Percentiles rank a stretch among this genome's conserved stretches.
phyloP scores from a whole-genome alignment of 805 yeast species.

The Schwanniomyces polymorphus region DNA sequence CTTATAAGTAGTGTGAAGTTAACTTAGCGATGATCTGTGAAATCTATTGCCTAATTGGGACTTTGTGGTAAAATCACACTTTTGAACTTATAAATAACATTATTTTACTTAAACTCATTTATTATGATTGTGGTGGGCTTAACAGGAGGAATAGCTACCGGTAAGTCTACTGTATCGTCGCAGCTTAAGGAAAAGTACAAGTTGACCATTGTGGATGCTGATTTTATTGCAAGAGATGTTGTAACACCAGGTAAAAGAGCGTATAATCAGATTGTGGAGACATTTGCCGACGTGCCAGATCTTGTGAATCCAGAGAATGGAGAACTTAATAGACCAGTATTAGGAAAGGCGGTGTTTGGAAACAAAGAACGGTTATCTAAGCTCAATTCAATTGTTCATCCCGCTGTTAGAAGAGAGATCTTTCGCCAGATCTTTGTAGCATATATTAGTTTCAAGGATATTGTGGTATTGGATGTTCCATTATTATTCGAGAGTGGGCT shows the following conservation, averaged over 20 bases:
- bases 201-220: slow-evolving; percentile 82
- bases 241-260: slow-evolving; percentile 80
- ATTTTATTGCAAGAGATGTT: slow-evolving; percentile 79
- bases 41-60: neutral
- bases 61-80: neutral
- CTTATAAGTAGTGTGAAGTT: neutral
- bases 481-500: slow-evolving; percentile 79
- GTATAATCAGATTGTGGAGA: slow-evolving; percentile 59
- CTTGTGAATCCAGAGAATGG: slow-evolving; percentile 41
- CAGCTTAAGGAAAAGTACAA: slow-evolving; percentile 51
- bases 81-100: neutral
- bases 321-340: slow-evolving; percentile 63
- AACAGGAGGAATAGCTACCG: slow-evolving; percentile 98
- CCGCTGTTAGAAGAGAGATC: slow-evolving; percentile 76
- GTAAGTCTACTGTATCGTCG: slow-evolving; percentile 86
- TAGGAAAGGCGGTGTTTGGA: slow-evolving; percentile 80
- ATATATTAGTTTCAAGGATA: slow-evolving; percentile 55
- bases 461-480: slow-evolving; percentile 88
- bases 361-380: slow-evolving; percentile 55
- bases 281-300: slow-evolving; percentile 59
- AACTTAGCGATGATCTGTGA: neutral
- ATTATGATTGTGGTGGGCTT: slow-evolving; percentile 85
- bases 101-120: no score
- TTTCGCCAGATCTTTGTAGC: slow-evolving; percentile 51
- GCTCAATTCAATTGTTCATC: slow-evolving; percentile 81